Percentiles rank a stretch among this genome's conserved stretches.
Conservation (phyloP, 768 basidiomycete species). For the Rhizopogon vulgaris region DNA sequence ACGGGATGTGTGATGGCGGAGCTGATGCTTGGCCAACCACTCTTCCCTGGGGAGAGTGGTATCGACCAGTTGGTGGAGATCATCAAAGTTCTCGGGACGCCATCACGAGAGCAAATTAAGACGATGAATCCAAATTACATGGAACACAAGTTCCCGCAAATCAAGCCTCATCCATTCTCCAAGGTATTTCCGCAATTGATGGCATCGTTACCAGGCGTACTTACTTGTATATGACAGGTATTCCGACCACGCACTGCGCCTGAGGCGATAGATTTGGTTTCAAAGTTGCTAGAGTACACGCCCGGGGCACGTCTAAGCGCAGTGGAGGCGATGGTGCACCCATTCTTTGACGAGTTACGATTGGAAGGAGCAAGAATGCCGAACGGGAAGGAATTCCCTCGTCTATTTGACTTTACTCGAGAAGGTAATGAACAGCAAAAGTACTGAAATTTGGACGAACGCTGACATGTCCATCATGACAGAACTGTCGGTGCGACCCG, state of each 20-base stretch:
- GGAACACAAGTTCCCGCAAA: constrained; percentile 99
- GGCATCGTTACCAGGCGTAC: constrained; percentile 4
- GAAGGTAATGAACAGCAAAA: constrained; percentile 61
- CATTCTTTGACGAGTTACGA: constrained; percentile 96
- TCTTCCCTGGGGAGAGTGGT: constrained; percentile 98
- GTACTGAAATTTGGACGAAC: background rate
- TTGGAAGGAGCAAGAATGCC: constrained; percentile 91
- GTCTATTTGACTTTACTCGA: constrained; percentile 90
- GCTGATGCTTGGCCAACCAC: constrained; percentile 96
- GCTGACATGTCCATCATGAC: constrained; percentile 12
- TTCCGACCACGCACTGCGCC: constrained; percentile 96
- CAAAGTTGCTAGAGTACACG: constrained; percentile 96
- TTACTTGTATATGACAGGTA: constrained; percentile 49
- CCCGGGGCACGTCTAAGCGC: constrained; percentile 87
- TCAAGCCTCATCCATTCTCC: constrained; percentile 98
- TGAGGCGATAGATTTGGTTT: constrained; percentile 94
- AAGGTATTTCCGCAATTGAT: constrained; percentile 52
- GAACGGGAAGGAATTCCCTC: constrained; percentile 93
- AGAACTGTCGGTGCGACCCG: constrained; percentile 97
- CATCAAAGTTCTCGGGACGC: constrained; percentile 98
- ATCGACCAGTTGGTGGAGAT: constrained; percentile 99
- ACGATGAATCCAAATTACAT: constrained; percentile 99
- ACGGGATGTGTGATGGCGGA: constrained; percentile 99
- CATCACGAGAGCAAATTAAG: constrained; percentile 99
- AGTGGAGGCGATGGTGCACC: constrained; percentile 86